Evolutionary conservation across 1,284 basidiomycete species (phyloP), one percentile per base, ranked within the genome.

Genomic region (Boletellus deceptivus): DNA sequence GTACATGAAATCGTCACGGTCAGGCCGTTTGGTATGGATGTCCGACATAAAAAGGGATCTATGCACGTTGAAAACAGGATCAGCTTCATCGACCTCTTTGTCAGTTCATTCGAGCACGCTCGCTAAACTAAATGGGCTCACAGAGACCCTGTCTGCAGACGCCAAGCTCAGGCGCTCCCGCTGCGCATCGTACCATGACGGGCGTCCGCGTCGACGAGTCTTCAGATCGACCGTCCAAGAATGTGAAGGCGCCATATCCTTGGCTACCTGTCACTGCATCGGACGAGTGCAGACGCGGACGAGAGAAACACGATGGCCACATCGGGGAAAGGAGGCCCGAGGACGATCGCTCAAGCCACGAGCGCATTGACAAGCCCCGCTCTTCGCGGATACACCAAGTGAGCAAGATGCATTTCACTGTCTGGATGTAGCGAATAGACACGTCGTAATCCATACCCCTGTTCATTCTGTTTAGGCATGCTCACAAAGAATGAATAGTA

Each of bases 221-320:
- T 20, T 9, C 18, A 6, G 2, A 6, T 17, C 34, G 8, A 29
- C 29, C 1, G 24, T 11, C 0, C 13, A 8, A 1, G 2, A 9
- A 2, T 6, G 5, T 14, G 14, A 6, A 14, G 6, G 1, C 1
- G 1, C 1, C 4, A 2, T 34, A 40, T 14, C n/a, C 5, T 17
- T 36, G 16, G 14, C 2, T n/a, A 1, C 8, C 2, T 10, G 6
- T 8, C 3, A n/a, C 3, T 3, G 2, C 27, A 13, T 3, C 27
- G 5, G 29, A 13, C 29, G 8, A 7, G 29, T 5, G 29, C 10
- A 13, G 10, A 10, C 11, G 7, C 27, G 29, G 11, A 4, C 11
- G 9, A 31, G 11, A 13, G 5, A 31, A 31, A 13, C 29, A 13
- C 29, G 29, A 31, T 8, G 10, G 10, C 11, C 11, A 31, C 29